Conservation (phyloP, 345 rosid genomes). For the Chamaenerion angustifolium region DNA sequence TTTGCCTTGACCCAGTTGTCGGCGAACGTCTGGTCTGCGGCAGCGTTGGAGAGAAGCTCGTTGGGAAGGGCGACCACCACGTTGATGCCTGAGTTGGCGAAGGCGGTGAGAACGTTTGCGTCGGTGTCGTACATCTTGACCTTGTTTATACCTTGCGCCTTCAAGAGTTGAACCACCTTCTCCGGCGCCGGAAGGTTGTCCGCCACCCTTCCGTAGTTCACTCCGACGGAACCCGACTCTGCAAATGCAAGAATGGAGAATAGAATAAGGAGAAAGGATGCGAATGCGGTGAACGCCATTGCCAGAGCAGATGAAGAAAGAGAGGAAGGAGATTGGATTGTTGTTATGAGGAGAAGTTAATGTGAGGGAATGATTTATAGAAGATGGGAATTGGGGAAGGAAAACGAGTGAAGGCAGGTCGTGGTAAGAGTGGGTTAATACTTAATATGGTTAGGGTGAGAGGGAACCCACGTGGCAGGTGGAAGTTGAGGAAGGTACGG, state of each 20-base stretch:
- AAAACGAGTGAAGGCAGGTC: too few relatives aligned
- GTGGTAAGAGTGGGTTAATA: too few relatives aligned
- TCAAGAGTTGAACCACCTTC: slow-evolving; percentile 56
- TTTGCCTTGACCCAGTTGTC: slow-evolving; percentile 73
- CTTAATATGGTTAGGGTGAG: neutral
- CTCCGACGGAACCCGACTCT: slow-evolving; percentile 52
- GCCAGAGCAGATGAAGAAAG: slow-evolving; percentile 1
- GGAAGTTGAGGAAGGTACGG: neutral
- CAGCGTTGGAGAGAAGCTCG: slow-evolving; percentile 56
- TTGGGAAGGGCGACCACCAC: slow-evolving; percentile 73
- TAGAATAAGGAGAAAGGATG: slow-evolving; percentile 13
- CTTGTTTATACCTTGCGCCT: slow-evolving; percentile 37
- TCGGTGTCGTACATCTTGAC: slow-evolving; percentile 79
- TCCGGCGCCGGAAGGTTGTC: slow-evolving; percentile 54
- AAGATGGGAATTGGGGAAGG: too few relatives aligned
- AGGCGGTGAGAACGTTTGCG: slow-evolving; percentile 45
- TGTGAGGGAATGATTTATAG: neutral
- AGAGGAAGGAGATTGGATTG: neutral
- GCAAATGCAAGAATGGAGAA: slow-evolving; percentile 18
- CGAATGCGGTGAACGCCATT: slow-evolving; percentile 11
- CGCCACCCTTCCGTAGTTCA: slow-evolving; percentile 79
- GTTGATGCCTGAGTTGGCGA: slow-evolving; percentile 45
- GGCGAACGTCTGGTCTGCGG: slow-evolving; percentile 52
- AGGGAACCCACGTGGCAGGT: slow-evolving; percentile 6
- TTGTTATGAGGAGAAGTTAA: neutral